Evolutionary conservation across 495 filamentous ascomycete genomes (phyloP).

Genomic region (Margaritispora aquatica): DNA sequence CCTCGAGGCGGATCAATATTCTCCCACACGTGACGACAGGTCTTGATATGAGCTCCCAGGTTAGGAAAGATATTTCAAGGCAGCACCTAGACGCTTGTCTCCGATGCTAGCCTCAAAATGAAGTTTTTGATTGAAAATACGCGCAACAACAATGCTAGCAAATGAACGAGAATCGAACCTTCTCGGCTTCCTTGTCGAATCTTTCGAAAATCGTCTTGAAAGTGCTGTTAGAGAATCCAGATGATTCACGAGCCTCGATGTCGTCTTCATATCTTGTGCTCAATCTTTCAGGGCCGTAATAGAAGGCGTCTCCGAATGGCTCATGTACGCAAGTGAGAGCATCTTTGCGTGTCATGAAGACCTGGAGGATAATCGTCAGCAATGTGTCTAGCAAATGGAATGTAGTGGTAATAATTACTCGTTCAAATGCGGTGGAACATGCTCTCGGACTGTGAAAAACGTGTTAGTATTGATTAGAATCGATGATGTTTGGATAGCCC

Average conservation of each 20-base stretch:
- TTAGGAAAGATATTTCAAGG: too few species aligned
- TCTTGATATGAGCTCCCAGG: too few species aligned
- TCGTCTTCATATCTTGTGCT: conserved; percentile 70
- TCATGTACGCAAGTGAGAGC: conserved; percentile 82
- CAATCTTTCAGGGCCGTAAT: conserved; percentile 86
- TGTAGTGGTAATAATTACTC: conserved; percentile 49
- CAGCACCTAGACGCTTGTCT: too few species aligned
- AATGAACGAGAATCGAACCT: conserved; percentile 41
- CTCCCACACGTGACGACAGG: too few species aligned
- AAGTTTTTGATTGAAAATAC: not conserved
- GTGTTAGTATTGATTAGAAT: too few species aligned
- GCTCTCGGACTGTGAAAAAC: too few species aligned
- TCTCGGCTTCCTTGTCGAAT: conserved; percentile 57
- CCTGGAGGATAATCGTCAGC: conserved; percentile 39
- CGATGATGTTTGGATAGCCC: too few species aligned
- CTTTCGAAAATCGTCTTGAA: conserved; percentile 69
- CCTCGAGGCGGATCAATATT: too few species aligned
- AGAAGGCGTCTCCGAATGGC: conserved; percentile 94
- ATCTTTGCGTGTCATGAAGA: conserved; percentile 90
- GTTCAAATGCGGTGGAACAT: conserved; percentile 82
- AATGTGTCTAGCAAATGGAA: not conserved
- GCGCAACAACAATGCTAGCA: not conserved
- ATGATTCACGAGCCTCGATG: conserved; percentile 57
- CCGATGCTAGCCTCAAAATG: not conserved
- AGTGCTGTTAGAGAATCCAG: conserved; percentile 70